phyloP scores from a whole-genome alignment of 1,284 basidiomycete genomes.

The Phaffia rhodozyma region DNA sequence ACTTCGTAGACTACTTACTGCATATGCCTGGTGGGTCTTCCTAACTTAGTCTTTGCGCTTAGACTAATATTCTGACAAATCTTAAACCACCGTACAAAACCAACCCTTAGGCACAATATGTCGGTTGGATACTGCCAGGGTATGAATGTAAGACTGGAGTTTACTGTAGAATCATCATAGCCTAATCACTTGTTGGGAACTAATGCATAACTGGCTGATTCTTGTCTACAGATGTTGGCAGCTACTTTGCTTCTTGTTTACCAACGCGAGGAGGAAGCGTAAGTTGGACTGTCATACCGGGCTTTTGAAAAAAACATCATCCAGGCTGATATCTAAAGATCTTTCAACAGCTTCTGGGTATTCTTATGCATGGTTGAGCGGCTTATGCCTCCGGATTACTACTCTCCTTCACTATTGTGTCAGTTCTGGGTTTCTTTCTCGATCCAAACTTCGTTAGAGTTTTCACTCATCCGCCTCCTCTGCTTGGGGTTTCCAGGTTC shows the following conservation, averaged over 20 bases:
- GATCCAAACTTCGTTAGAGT: constrained; percentile 32
- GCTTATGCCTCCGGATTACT: constrained; percentile 69
- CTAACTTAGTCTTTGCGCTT: background rate
- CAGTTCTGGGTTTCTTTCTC: background rate
- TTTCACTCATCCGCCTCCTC: constrained; percentile 27
- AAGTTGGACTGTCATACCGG: background rate
- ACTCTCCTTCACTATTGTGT: constrained; percentile 57
- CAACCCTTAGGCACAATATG: constrained; percentile 51
- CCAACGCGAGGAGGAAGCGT: constrained; percentile 38
- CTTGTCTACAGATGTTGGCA: constrained; percentile 43
- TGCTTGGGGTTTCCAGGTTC: constrained; percentile 44
- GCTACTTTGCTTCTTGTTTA: constrained; percentile 87
- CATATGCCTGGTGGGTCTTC: constrained; percentile 68
- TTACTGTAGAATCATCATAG: background rate
- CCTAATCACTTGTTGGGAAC: no score
- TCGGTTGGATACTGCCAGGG: constrained; percentile 80
- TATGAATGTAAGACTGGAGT: constrained; percentile 59
- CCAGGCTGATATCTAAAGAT: background rate
- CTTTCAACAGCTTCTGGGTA: constrained; percentile 58
- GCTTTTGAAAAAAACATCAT: background rate
- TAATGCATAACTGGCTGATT: no score
- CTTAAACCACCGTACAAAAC: constrained; percentile 25
- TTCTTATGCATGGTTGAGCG: constrained; percentile 78
- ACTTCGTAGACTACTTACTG: constrained; percentile 71
- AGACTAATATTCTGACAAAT: background rate